Evolutionary conservation across 495 filamentous ascomycete species (phyloP).

Genomic region (Penicillium paradoxum): DNA sequence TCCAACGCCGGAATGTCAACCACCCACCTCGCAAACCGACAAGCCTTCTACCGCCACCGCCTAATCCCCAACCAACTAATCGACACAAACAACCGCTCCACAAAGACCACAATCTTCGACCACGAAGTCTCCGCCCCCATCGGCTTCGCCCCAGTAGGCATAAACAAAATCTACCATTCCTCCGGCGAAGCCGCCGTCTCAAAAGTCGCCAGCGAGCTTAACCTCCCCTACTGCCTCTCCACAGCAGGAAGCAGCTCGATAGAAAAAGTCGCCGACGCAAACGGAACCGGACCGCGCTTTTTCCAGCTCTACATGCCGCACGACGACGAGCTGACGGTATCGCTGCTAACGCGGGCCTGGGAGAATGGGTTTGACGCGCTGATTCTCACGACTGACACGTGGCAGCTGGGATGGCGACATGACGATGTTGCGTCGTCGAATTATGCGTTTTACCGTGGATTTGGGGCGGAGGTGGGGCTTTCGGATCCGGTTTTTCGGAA

Average conservation of each 20-base stretch:
- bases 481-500: slow-evolving; percentile 54
- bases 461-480: slow-evolving; percentile 54
- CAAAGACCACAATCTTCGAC: slow-evolving; percentile 54
- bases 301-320: slow-evolving; percentile 65
- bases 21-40: slow-evolving; percentile 62
- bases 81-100: slow-evolving; percentile 58
- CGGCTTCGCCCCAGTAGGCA: slow-evolving; percentile 62
- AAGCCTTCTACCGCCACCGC: slow-evolving; percentile 64
- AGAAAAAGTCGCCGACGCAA: slow-evolving; percentile 55
- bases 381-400: slow-evolving; percentile 63
- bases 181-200: slow-evolving; percentile 55
- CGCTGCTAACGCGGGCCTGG: slow-evolving; percentile 50
- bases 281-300: slow-evolving; percentile 48
- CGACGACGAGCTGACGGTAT: slow-evolving; percentile 55
- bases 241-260: slow-evolving; percentile 56
- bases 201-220: slow-evolving; percentile 51
- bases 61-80: slow-evolving; percentile 60
- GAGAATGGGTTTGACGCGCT: slow-evolving; percentile 52
- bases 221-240: slow-evolving; percentile 52
- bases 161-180: slow-evolving; percentile 61
- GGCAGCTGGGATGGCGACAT: slow-evolving; percentile 61
- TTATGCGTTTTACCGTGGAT: slow-evolving; percentile 59
- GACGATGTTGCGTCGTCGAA: slow-evolving; percentile 53
- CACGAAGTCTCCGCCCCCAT: slow-evolving; percentile 56
- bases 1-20: slow-evolving; percentile 61